A percentile compares a stretch with the other conserved stretches of the same genome.
Conservation (phyloP, 805 yeast species). For the Sugiyamaella valdiviana region DNA sequence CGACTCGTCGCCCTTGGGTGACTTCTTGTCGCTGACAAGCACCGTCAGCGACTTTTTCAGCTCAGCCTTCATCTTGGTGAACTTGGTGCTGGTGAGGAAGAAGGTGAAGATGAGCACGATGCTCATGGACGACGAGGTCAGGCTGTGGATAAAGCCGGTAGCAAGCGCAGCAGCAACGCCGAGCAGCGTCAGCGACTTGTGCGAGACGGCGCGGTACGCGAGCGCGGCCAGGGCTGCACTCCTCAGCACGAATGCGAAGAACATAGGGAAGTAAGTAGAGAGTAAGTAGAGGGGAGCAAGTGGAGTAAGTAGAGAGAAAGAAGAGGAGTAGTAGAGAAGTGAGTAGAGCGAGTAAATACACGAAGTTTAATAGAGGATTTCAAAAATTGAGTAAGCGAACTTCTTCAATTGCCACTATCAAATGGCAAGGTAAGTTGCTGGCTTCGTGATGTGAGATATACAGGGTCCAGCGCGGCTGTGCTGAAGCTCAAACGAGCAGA, state of each 20-base stretch:
- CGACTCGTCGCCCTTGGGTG: slow-evolving; percentile 24
- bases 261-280: neutral
- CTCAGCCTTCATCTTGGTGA: slow-evolving; percentile 37
- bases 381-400: too few relatives aligned
- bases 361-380: too few relatives aligned
- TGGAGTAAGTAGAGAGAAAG: too few relatives aligned
- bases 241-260: neutral
- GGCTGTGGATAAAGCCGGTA: slow-evolving; percentile 37
- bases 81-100: slow-evolving; percentile 35
- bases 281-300: neutral
- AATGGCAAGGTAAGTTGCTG: too few relatives aligned
- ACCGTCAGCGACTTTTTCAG: slow-evolving; percentile 33
- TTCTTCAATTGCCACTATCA: too few relatives aligned
- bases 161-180: slow-evolving; percentile 36
- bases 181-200: slow-evolving; percentile 34
- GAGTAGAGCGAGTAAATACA: too few relatives aligned
- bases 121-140: slow-evolving; percentile 33
- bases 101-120: slow-evolving; percentile 33
- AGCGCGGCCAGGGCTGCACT: neutral
- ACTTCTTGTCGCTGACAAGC: slow-evolving; percentile 3
- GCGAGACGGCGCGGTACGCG: slow-evolving; percentile 8
- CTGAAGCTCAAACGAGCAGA: too few relatives aligned
- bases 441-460: too few relatives aligned
- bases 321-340: too few relatives aligned
- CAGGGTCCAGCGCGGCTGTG: too few relatives aligned